phyloP scores from a whole-genome alignment of 257 asterid genomes.

The Gentiana macrophylla region DNA sequence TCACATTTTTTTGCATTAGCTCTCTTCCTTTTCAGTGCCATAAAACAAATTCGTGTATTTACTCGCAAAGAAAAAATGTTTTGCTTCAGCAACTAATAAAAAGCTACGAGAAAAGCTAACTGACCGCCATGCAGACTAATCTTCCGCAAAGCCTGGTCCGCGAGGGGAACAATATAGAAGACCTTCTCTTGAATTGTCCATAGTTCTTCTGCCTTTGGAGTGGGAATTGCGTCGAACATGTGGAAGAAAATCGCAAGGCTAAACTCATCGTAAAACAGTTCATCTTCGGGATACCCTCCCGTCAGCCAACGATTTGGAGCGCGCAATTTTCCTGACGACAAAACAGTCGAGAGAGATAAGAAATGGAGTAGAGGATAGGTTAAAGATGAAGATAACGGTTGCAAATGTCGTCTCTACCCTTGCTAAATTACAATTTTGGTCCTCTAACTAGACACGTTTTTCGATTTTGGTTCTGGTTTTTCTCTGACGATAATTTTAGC shows the following conservation, averaged over 20 bases:
- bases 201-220: conserved; percentile 12
- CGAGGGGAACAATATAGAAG: conserved; percentile 21
- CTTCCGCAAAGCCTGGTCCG: conserved; percentile 23
- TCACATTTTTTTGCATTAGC: too few relatives aligned
- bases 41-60: not conserved
- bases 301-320: conserved; percentile 3
- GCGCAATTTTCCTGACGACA: not conserved
- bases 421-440: not conserved
- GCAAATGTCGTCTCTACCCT: too few relatives aligned
- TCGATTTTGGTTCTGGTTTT: too few relatives aligned
- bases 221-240: conserved; percentile 33
- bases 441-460: too few relatives aligned
- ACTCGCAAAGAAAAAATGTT: too few relatives aligned
- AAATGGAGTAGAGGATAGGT: not conserved
- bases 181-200: conserved; percentile 6
- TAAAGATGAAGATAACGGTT: too few relatives aligned
- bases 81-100: not conserved
- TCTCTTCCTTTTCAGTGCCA: too few relatives aligned
- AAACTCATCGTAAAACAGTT: conserved; percentile 44
- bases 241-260: conserved; percentile 34
- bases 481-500: too few relatives aligned
- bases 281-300: conserved; percentile 22
- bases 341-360: conserved; percentile 4
- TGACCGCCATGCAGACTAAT: conserved; percentile 85
- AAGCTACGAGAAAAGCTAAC: not conserved